phyloP scores from a whole-genome alignment of 2,329 filamentous ascomycete species.

The Aureobasidium melanogenum region DNA sequence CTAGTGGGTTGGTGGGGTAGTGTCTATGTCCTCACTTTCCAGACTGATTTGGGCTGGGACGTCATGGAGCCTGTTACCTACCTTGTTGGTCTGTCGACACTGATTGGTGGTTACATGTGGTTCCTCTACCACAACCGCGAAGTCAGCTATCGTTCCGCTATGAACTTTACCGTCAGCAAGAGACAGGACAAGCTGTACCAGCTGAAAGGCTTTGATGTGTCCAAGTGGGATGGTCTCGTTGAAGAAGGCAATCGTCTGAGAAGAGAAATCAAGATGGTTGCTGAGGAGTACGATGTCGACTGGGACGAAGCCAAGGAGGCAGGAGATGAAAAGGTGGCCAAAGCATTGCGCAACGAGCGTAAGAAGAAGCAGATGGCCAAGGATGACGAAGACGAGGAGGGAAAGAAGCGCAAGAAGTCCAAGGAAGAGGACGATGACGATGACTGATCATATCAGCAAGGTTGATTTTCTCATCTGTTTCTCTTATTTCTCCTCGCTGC shows the following conservation, averaged over 20 bases:
- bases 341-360: constrained; percentile 44
- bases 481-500: background rate
- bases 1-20: constrained; percentile 71
- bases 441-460: background rate
- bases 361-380: constrained; percentile 29
- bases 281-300: constrained; percentile 80
- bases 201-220: constrained; percentile 63
- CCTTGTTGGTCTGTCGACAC: constrained; percentile 71
- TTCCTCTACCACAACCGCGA: constrained; percentile 89
- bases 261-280: constrained; percentile 69
- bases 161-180: constrained; percentile 76
- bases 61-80: constrained; percentile 88
- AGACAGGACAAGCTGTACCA: constrained; percentile 72
- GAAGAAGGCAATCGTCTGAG: constrained; percentile 71
- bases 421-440: constrained; percentile 1
- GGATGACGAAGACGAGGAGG: constrained; percentile 30
- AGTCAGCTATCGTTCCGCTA: constrained; percentile 74
- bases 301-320: constrained; percentile 67
- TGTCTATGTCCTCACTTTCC: constrained; percentile 61
- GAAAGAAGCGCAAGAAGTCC: constrained; percentile 12
- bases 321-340: constrained; percentile 44
- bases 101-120: constrained; percentile 89
- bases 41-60: constrained; percentile 78
- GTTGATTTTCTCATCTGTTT: background rate
- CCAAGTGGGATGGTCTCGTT: constrained; percentile 68